phyloP scores from a whole-genome alignment of 352 stramenopile species.

The Phytophthora cactorum region DNA sequence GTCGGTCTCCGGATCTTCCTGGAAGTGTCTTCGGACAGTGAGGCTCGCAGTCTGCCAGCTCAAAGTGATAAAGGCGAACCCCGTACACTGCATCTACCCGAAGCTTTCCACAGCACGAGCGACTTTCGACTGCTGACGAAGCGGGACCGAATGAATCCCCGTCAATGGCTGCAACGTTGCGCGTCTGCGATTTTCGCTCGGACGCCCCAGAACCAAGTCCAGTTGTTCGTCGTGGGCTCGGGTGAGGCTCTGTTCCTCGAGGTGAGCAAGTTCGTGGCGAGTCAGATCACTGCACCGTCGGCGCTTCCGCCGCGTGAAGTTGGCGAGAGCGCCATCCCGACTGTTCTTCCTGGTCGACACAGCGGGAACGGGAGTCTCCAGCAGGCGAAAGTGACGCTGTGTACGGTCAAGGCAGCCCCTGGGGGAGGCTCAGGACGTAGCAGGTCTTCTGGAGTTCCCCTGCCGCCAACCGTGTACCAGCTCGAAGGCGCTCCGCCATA shows the following conservation, averaged over 20 bases:
- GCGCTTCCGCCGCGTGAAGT: slow-evolving; percentile 26
- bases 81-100: slow-evolving; percentile 23
- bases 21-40: slow-evolving; percentile 28
- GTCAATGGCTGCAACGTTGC: slow-evolving; percentile 54
- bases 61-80: slow-evolving; percentile 13
- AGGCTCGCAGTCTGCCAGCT: slow-evolving; percentile 4
- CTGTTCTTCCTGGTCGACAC: slow-evolving; percentile 24
- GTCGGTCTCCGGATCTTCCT: slow-evolving; percentile 64
- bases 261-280: slow-evolving; percentile 64
- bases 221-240: slow-evolving; percentile 83
- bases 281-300: slow-evolving; percentile 64
- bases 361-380: slow-evolving; percentile 27
- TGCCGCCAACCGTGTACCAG: slow-evolving; percentile 47
- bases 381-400: slow-evolving; percentile 77
- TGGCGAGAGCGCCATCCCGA: slow-evolving; percentile 62
- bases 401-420: slow-evolving; percentile 63
- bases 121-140: slow-evolving; percentile 64
- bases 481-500: slow-evolving; percentile 43
- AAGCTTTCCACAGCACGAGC: slow-evolving; percentile 50
- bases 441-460: slow-evolving; percentile 6
- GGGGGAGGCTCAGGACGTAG: slow-evolving; percentile 11
- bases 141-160: slow-evolving; percentile 43
- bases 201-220: slow-evolving; percentile 69
- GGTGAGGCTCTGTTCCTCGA: slow-evolving; percentile 74
- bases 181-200: slow-evolving; percentile 48